Base-by-base conservation (phyloP, 352 stramenopile species). In the Phytopythium chamaehyphon region DNA sequence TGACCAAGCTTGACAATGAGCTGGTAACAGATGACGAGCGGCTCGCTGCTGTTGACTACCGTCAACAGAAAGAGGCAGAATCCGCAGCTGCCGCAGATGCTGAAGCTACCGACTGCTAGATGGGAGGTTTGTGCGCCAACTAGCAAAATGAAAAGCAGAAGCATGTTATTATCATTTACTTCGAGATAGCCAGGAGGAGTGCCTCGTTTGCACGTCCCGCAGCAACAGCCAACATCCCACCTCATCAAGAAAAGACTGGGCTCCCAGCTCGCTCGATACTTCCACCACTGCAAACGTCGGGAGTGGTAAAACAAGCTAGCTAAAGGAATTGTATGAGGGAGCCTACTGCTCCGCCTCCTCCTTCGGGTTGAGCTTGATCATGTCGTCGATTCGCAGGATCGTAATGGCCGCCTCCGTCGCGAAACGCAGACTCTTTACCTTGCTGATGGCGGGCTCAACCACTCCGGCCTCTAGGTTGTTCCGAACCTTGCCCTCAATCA, bases 371-470 rank as follows among this genome's bases (percentile, higher is more conserved):
- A 98, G 78, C 64, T 96, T 98, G 68, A 99, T 98, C 70, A 97
- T 90, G 79, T 99, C 97, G 82, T 99, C 97, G 73, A 99, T 99
- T 72, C 97, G 89, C 54, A 99, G 69, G 83, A 99, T 99, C 33
- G 97, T 99, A 76, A 99, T 99, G 42, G 97, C 97, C 33, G 97
- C 97, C 61, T 99, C 97, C 6, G 96, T 99, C 18, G 97, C 97
- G 83, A 99, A 99, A 61, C 97, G 85, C 57, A 99, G 76, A 68
- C 87, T 98, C 79, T 99, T 99, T 75, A 99, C 98, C 84, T 99
- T 99, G 64, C 93, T 99, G 61, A 99, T 99, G 51, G 97, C 97
- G 18, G 97, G 97, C 82, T 99, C 97, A 15, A 99, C 87, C n/a
- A 99, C 97, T 54, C 96, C 97, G 19, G 90, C 93, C 21, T 79